Evolutionary conservation across 1,284 basidiomycete species (phyloP), one percentile per base, ranked within the genome.

Genomic region (Ustilago curta): DNA sequence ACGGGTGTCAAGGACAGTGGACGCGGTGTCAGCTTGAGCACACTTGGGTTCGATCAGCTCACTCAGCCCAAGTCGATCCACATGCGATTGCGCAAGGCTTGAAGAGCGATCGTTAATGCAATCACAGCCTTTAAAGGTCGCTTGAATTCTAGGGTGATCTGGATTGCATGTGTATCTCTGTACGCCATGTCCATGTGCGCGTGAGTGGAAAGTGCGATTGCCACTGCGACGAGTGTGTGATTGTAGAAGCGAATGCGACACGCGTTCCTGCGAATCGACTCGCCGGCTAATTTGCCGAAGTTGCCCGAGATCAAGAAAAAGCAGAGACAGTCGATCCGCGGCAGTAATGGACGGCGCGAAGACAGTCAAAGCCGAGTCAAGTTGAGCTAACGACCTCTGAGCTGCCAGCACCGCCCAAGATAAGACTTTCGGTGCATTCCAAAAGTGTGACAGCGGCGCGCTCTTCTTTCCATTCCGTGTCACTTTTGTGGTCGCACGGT

Each of bases 1-100:
- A 93, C 91, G 1, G 95, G 95, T 2, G 91, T 94, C 61, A 98
- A 97, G 87, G 88, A 97, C 83, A 94, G 92, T 60, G 95, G 96
- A 19, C 88, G 94, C 32, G 96, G 96, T 3, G 87, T 97, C 70
- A 94, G 92, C 80, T 86, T 97, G 78, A 94, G 92, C 83, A 91
- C 91, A 81, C 93, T 94, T 70, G 94, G 93, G 0, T 77, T 73
- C 42, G 75, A 77, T 31, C 62, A 66, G 62, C 55, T 77, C 40
- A 77, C 75, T 9, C 70, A 72, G 51, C 63, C 75, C 50, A 77
- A 77, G 61, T 56, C 66, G 42, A 77, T 77, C 42, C 75, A 77
- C 56, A 77, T 77, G 75, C 70, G 75, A n/a, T 29, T 77, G 58
- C 60, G 70, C 40, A 76, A 72, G 63, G 31, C 73, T 4, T 74